These are phyloP conservation scores for Poa annua DNA, from an alignment of 176 grass and related monocot species.

Conservation along the genomic window DNA sequence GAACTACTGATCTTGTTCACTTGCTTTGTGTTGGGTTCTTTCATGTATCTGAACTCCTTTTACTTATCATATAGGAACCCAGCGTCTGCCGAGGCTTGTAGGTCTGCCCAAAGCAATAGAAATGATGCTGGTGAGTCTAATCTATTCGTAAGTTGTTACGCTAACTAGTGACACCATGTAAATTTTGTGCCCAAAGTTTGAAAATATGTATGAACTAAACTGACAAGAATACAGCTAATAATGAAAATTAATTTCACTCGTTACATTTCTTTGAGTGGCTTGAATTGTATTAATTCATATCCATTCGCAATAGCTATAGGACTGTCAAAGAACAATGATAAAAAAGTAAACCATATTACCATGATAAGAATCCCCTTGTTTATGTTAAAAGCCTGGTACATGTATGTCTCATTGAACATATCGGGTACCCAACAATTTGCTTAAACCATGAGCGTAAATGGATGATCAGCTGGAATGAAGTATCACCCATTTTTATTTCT, in stretches of 20 bases:
- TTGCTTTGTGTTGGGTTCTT: constrained; percentile 19
- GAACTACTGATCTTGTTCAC: constrained; percentile 5
- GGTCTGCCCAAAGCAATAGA: constrained; percentile 90
- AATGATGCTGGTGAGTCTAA: constrained; percentile 92
- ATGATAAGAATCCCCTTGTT: not conserved
- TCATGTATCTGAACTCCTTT: constrained; percentile 17
- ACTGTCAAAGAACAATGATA: not conserved
- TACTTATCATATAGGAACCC: constrained; percentile 65
- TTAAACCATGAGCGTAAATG: not conserved
- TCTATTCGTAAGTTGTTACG: constrained; percentile 21
- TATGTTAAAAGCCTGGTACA: not conserved
- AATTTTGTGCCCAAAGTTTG: not conserved
- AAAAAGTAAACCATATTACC: constrained; percentile 11
- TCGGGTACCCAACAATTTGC: not conserved
- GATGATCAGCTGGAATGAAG: not conserved
- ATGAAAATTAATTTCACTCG: not conserved
- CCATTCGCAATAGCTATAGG: constrained; percentile 3
- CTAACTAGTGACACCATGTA: constrained; percentile 2
- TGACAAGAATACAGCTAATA: not conserved
- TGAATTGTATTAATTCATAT: constrained; percentile 28
- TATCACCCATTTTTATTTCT: not conserved
- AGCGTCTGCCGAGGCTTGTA: constrained; percentile 95
- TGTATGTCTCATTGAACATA: not conserved
- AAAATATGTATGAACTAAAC: not conserved
- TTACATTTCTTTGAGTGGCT: constrained; percentile 5